A percentile compares a stretch with the other conserved stretches of the same genome.
phyloP scores from a whole-genome alignment of 73 alveolate species.

The Durusdinium trenchii region DNA sequence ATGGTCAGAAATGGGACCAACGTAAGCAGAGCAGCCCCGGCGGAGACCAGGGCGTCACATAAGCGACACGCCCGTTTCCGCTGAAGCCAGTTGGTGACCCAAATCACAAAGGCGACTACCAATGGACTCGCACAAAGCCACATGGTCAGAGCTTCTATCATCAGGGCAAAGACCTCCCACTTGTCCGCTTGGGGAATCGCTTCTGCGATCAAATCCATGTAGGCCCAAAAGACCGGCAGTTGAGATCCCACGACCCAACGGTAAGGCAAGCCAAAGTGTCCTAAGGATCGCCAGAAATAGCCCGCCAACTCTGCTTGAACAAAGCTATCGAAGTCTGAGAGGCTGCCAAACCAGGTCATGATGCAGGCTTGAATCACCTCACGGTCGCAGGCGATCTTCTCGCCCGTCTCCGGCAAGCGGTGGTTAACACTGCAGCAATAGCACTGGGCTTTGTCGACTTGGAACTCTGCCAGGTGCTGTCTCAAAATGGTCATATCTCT shows the following conservation, averaged over 20 bases:
- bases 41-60: conserved; percentile 37
- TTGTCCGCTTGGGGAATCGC: conserved; percentile 28
- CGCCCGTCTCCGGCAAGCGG: conserved; percentile 72
- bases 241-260: conserved; percentile 94
- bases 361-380: neutral
- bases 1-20: conserved; percentile 38
- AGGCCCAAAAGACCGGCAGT: conserved; percentile 80
- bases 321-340: conserved; percentile 72
- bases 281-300: conserved; percentile 87
- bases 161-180: conserved; percentile 43
- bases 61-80: conserved; percentile 9
- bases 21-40: neutral
- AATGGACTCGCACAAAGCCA: conserved; percentile 91
- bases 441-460: conserved; percentile 58
- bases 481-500: conserved; percentile 85
- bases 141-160: conserved; percentile 67
- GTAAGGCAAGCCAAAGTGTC: conserved; percentile 82
- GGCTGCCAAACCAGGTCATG: conserved; percentile 88
- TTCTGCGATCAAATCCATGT: conserved; percentile 77
- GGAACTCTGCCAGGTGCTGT: conserved; percentile 75
- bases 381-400: conserved; percentile 57
- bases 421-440: conserved; percentile 81
- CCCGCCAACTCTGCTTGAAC: conserved; percentile 94
- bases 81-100: conserved; percentile 78
- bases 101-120: conserved; percentile 85